Conservation (phyloP, 305 asterid genomes). For the Petunia hybrid region DNA sequence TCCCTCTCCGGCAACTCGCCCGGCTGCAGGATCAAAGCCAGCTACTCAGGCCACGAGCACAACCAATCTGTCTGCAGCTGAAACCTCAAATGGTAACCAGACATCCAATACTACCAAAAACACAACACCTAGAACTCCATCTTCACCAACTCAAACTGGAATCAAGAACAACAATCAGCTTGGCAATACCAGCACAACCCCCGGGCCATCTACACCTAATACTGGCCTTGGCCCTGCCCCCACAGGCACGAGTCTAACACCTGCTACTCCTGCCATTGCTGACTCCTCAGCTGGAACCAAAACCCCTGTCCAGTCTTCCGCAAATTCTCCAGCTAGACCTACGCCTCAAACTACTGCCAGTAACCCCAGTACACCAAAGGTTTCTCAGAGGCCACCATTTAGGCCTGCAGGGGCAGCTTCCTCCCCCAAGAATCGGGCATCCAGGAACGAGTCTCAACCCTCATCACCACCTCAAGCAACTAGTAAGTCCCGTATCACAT, state of each 20-base stretch:
- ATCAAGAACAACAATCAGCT: not conserved
- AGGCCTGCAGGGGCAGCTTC: constrained; percentile 33
- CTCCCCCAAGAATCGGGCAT: constrained; percentile 11
- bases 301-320: constrained; percentile 13
- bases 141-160: constrained; percentile 2
- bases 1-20: constrained; percentile 22
- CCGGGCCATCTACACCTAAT: not conserved
- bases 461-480: constrained; percentile 13
- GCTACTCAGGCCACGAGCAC: not conserved
- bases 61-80: not conserved
- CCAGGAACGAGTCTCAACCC: constrained; percentile 22
- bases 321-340: not conserved
- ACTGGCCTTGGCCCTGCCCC: not conserved
- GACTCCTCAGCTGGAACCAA: not conserved
- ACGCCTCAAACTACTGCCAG: constrained; percentile 14
- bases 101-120: not conserved
- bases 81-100: not conserved
- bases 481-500: constrained; percentile 5
- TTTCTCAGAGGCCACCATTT: constrained; percentile 28
- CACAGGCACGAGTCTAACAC: not conserved
- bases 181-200: not conserved
- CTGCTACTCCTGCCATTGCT: not conserved
- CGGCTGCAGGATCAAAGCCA: not conserved
- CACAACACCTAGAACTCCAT: not conserved
- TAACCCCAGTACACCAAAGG: not conserved